Conservation (phyloP, 2,329 filamentous ascomycete species). For the Thielaviopsis euricoi region DNA sequence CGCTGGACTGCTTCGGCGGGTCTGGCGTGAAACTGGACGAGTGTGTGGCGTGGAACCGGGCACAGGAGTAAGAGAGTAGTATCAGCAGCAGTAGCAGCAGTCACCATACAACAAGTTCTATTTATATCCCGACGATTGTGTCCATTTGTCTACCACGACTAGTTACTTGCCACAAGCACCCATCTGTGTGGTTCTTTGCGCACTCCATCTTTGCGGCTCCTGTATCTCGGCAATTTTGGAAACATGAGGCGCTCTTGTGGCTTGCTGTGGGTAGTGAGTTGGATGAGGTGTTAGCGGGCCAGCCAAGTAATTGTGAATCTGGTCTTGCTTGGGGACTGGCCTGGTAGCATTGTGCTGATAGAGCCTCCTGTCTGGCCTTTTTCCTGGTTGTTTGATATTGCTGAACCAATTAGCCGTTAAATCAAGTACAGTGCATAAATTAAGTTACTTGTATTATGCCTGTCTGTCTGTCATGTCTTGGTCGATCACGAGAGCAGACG, state of each 20-base stretch:
- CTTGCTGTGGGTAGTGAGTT: not conserved
- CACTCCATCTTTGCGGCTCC: too few species aligned
- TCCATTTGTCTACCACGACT: too few species aligned
- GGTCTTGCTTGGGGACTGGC: too few species aligned
- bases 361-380: too few species aligned
- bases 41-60: slow-evolving; percentile 72
- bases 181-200: too few species aligned
- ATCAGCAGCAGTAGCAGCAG: too few species aligned
- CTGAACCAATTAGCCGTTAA: not conserved
- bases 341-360: not conserved
- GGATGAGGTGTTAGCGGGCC: not conserved
- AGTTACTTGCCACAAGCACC: too few species aligned
- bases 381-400: not conserved
- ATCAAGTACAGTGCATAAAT: not conserved
- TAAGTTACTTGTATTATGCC: not conserved
- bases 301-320: not conserved
- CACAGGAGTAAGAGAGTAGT: slow-evolving; percentile 19
- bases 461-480: too few species aligned
- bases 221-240: not conserved
- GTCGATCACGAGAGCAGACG: not conserved
- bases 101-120: too few species aligned
- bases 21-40: slow-evolving; percentile 73
- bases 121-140: too few species aligned
- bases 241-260: not conserved
- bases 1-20: slow-evolving; percentile 89